Conservation (phyloP, 2,329 filamentous ascomycete species). For the Fusarium redolens region DNA sequence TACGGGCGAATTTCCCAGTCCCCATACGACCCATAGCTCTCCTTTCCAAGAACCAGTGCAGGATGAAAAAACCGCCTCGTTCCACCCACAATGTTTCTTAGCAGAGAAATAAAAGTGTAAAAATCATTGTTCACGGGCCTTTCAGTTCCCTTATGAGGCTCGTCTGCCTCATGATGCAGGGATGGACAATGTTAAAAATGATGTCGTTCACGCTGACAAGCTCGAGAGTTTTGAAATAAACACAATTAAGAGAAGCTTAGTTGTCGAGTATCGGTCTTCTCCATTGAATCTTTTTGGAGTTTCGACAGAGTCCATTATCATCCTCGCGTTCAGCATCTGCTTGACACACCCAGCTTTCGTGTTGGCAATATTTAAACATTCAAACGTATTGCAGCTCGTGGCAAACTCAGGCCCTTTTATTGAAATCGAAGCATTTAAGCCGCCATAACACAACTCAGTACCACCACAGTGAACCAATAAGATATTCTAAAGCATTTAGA, state of each 20-base stretch:
- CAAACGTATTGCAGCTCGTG: not conserved
- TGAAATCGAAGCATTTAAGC: not conserved
- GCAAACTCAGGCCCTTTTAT: not conserved
- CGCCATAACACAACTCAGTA: not conserved
- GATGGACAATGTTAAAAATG: not conserved
- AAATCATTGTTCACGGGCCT: not conserved
- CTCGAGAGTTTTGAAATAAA: conserved; percentile 3
- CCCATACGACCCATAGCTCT: conserved; percentile 7
- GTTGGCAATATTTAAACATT: not conserved
- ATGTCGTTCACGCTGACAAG: not conserved
- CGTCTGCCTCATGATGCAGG: not conserved
- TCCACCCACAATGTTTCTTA: not conserved
- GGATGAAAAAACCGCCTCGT: not conserved
- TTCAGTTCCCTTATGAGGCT: not conserved
- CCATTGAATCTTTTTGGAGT: accelerated
- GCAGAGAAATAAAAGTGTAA: accelerated
- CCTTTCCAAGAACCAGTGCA: conserved; percentile 7
- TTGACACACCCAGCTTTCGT: not conserved
- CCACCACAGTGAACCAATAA: not conserved
- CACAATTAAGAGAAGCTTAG: not conserved
- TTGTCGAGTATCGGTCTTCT: not conserved
- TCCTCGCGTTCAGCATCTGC: not conserved
- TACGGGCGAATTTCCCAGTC: conserved; percentile 8
- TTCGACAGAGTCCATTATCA: not conserved
- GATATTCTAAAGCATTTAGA: accelerated